Evolutionary conservation across 257 asterid species (phyloP).

Genomic region (Gentiana dahurica): DNA sequence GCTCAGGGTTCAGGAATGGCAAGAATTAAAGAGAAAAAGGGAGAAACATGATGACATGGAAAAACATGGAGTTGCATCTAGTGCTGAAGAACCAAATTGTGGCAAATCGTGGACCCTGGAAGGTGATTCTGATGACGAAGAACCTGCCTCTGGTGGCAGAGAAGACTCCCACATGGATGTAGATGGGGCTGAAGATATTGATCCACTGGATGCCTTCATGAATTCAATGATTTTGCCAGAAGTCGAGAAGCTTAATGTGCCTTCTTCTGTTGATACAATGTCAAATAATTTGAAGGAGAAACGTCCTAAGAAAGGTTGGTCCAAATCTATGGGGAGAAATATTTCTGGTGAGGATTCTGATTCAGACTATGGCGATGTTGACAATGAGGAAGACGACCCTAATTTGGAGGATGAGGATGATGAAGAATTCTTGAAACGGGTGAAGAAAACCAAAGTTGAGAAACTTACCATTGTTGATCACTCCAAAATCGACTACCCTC

Average conservation of each 20-base stretch:
- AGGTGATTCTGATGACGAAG: constrained; percentile 86
- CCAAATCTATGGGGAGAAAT: not conserved
- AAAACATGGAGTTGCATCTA: constrained; percentile 38
- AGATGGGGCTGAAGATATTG: constrained; percentile 17
- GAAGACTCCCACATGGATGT: constrained; percentile 34
- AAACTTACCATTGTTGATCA: not conserved
- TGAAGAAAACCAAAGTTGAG: not conserved
- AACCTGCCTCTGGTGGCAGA: constrained; percentile 41
- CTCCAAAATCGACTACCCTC: constrained; percentile 56
- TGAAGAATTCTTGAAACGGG: constrained; percentile 74
- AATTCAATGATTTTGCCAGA: too few species aligned
- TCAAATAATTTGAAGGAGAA: not conserved
- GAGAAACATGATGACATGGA: constrained; percentile 58
- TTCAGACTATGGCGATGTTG: not conserved
- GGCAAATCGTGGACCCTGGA: constrained; percentile 82
- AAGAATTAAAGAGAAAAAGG: constrained; percentile 53
- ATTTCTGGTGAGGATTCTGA: constrained; percentile 1
- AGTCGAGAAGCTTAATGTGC: not conserved
- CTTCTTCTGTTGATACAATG: not conserved
- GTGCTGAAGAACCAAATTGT: constrained; percentile 34
- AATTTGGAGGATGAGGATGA: constrained; percentile 53
- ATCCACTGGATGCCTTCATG: too few species aligned
- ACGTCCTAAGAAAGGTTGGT: not conserved
- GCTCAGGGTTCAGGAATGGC: constrained; percentile 91
- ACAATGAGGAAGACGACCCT: not conserved